These are phyloP conservation scores for Podila verticillata DNA, from an alignment of 192 early-diverging fungal genomes.

Conservation along the genomic window DNA sequence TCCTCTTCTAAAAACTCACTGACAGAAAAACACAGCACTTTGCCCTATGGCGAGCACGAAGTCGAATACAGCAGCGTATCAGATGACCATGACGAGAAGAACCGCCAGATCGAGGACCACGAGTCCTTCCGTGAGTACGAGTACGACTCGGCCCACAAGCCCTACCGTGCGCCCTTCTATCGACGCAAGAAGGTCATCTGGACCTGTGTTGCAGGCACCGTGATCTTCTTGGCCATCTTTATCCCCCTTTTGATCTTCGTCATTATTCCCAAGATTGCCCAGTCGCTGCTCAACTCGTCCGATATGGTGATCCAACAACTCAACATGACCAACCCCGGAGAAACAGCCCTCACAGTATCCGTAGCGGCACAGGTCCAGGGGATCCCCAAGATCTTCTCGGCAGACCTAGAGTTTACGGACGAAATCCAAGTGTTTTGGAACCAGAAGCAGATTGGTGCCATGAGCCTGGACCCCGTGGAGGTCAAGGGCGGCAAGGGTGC, in stretches of 20 bases:
- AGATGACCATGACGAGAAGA: conserved; percentile 1
- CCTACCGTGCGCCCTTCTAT: conserved; percentile 52
- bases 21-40: conserved; percentile 7
- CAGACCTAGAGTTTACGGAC: conserved; percentile 34
- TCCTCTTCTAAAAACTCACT: conserved; percentile 20
- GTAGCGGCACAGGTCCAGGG: conserved; percentile 24
- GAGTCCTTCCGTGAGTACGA: conserved; percentile 28
- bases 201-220: conserved; percentile 47
- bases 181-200: conserved; percentile 57
- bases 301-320: conserved; percentile 26
- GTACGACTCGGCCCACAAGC: conserved; percentile 22
- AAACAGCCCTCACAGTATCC: conserved; percentile 14
- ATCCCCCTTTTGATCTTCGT: conserved; percentile 57
- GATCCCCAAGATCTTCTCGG: conserved; percentile 43
- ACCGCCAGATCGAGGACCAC: not conserved
- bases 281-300: conserved; percentile 22
- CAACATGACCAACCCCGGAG: conserved; percentile 42
- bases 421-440: conserved; percentile 29
- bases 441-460: conserved; percentile 20
- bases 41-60: conserved; percentile 24
- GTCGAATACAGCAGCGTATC: conserved; percentile 27
- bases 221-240: conserved; percentile 55
- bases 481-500: conserved; percentile 35
- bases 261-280: conserved; percentile 42
- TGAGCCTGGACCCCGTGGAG: conserved; percentile 28